phyloP scores from a whole-genome alignment of 495 filamentous ascomycete species.

The Penicillium pancosmium region DNA sequence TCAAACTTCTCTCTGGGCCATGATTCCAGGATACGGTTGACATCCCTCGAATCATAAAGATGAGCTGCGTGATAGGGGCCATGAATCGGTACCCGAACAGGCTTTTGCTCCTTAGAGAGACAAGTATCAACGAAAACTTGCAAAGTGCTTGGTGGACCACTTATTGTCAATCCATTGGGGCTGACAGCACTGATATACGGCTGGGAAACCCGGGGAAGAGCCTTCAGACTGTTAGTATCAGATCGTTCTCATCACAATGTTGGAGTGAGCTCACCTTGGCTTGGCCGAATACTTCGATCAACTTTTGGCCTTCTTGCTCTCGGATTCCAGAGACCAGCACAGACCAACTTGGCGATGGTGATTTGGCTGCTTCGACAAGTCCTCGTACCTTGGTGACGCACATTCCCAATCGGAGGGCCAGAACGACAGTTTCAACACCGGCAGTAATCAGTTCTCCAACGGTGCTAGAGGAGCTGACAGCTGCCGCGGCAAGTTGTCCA shows the following conservation, averaged over 20 bases:
- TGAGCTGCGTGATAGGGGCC: constrained; percentile 83
- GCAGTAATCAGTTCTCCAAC: constrained; percentile 68
- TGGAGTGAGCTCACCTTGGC: constrained; percentile 48
- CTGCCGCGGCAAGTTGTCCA: constrained; percentile 70
- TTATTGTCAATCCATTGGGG: constrained; percentile 70
- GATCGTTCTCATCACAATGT: constrained; percentile 23
- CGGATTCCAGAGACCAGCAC: constrained; percentile 41
- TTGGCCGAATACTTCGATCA: constrained; percentile 35
- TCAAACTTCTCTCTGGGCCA: constrained; percentile 40
- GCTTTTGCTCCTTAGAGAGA: constrained; percentile 56
- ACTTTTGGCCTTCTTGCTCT: constrained; percentile 28
- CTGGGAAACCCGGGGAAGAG: constrained; percentile 59
- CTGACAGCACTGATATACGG: constrained; percentile 78
- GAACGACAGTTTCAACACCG: constrained; percentile 68
- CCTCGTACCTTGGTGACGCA: constrained; percentile 51
- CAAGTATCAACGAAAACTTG: constrained; percentile 57
- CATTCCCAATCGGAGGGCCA: constrained; percentile 72
- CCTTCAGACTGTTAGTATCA: constrained; percentile 39
- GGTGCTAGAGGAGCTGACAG: constrained; percentile 67
- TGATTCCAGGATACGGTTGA: constrained; percentile 59
- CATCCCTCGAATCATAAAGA: constrained; percentile 62
- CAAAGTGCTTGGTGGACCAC: constrained; percentile 72
- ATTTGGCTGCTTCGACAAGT: constrained; percentile 32
- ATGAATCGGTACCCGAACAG: constrained; percentile 68
- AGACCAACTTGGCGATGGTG: constrained; percentile 40